phyloP scores from a whole-genome alignment of 2,329 filamentous ascomycete species.

The Aureobasidium uvarum region DNA sequence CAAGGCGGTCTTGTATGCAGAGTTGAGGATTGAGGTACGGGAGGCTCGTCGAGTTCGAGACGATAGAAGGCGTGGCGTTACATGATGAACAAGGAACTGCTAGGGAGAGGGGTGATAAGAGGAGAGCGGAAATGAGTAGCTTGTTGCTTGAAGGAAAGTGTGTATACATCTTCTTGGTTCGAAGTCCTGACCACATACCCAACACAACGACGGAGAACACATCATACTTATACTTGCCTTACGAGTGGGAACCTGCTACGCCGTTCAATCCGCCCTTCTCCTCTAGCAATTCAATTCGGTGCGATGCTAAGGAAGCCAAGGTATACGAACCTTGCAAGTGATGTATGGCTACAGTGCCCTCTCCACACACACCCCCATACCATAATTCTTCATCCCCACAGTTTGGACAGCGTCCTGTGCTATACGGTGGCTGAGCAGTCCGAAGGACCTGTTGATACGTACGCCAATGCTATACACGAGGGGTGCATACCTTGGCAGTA shows the following conservation, averaged over 20 bases:
- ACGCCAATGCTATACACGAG: conserved; percentile 21
- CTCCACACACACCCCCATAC: not conserved
- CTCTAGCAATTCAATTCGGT: not conserved
- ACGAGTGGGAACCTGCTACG: not conserved
- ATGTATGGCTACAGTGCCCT: not conserved
- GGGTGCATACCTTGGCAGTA: conserved; percentile 10
- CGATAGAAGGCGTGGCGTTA: not conserved
- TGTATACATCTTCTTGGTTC: not conserved
- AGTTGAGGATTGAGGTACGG: conserved; percentile 12
- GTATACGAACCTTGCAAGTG: not conserved
- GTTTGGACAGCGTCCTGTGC: not conserved
- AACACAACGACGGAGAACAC: no score
- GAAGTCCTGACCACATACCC: no score
- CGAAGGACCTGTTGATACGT: not conserved
- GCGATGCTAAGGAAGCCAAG: conserved; percentile 2
- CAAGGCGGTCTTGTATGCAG: conserved; percentile 60
- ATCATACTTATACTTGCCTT: not conserved
- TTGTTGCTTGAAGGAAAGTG: not conserved
- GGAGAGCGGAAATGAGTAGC: not conserved
- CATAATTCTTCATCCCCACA: not conserved
- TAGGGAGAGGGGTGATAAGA: not conserved
- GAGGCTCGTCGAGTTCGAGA: not conserved
- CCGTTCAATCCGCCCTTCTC: not conserved
- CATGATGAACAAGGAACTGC: not conserved
- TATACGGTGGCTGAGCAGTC: not conserved